Evolutionary conservation across 73 alveolate genomes (phyloP).

Genomic region (Tetrahymena thermophila): DNA sequence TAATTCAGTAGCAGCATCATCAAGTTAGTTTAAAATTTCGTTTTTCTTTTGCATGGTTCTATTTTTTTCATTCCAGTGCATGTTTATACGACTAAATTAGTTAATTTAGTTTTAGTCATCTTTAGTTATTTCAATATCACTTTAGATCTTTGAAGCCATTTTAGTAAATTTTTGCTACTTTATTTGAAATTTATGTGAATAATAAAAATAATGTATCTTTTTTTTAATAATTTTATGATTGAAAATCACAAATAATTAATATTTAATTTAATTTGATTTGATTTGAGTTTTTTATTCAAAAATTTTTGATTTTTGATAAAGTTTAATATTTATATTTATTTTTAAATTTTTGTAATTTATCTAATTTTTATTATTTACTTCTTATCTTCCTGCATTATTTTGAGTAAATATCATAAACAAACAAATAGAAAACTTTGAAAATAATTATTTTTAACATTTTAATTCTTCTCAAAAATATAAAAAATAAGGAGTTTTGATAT

Average conservation of each 20-base stretch:
- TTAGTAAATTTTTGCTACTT: neutral
- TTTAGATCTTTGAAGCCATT: neutral
- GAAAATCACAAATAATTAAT: neutral
- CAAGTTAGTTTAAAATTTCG: neutral
- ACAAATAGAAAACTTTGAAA: too few species aligned
- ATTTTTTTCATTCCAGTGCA: neutral
- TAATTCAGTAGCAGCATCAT: neutral
- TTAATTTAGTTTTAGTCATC: neutral
- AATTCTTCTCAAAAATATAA: too few species aligned
- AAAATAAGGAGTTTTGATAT: too few species aligned
- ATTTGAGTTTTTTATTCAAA: neutral
- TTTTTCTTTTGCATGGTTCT: neutral
- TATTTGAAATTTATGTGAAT: neutral
- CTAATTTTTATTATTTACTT: neutral
- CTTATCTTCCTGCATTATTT: neutral
- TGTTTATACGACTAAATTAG: neutral
- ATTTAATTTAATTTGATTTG: neutral
- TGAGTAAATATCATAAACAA: too few species aligned
- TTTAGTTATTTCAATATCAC: neutral
- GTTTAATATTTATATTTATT: neutral
- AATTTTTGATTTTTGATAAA: neutral
- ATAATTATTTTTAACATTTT: too few species aligned
- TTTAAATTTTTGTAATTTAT: neutral
- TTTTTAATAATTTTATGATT: neutral
- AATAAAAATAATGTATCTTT: neutral